Conservation (phyloP, 495 filamentous ascomycete species). For the Aspergillus sclerotiicarbonarius region DNA sequence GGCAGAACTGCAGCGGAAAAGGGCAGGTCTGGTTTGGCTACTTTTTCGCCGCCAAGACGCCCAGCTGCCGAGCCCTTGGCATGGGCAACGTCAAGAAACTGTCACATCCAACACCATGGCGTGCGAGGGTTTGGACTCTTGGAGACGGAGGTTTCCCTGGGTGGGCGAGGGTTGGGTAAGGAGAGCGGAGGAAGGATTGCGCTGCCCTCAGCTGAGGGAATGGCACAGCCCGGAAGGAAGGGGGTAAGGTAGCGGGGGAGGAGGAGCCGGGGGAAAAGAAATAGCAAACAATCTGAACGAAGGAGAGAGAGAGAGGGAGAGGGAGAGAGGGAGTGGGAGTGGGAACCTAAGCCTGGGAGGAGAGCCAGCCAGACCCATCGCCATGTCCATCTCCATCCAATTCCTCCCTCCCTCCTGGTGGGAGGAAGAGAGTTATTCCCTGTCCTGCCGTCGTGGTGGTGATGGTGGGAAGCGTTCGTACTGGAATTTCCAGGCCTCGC, state of each 20-base stretch:
- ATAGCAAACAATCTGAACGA: background rate
- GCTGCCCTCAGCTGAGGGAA: no score
- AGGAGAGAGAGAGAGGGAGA: background rate
- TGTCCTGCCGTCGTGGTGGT: background rate
- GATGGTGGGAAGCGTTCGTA: no score
- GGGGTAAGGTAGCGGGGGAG: slow-evolving; percentile 15
- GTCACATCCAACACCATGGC: slow-evolving; percentile 4
- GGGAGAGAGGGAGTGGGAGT: background rate
- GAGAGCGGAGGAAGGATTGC: slow-evolving; percentile 1
- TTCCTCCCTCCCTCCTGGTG: background rate
- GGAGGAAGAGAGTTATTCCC: slow-evolving; percentile 8
- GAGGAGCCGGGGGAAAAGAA: slow-evolving; percentile 14
- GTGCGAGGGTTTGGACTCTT: background rate
- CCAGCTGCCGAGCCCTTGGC: slow-evolving; percentile 48
- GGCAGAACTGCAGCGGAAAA: slow-evolving; percentile 27
- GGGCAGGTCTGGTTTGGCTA: slow-evolving; percentile 21
- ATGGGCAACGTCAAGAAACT: slow-evolving; percentile 18
- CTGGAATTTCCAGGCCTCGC: no score
- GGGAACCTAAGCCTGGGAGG: background rate
- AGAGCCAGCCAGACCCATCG: background rate
- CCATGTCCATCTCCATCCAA: background rate
- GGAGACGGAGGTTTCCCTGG: background rate
- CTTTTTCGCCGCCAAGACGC: slow-evolving; percentile 43
- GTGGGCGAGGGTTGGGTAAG: background rate
- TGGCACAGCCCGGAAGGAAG: slow-evolving; percentile 1